phyloP scores from a whole-genome alignment of 148 eudicot genomes.

The Cornus florida region DNA sequence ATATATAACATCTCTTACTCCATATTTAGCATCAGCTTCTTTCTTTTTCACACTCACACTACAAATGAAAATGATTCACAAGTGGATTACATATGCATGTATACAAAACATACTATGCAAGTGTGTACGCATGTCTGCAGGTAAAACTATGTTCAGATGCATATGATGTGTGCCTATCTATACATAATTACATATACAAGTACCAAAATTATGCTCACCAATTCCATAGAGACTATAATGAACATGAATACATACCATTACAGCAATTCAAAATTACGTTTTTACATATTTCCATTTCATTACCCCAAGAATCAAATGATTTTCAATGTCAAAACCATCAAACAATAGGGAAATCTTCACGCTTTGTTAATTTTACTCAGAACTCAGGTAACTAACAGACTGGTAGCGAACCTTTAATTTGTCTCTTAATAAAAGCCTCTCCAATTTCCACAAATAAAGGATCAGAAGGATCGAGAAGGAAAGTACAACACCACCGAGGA shows the following conservation, averaged over 20 bases:
- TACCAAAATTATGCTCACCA: background rate
- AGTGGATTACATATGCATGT: too few relatives aligned
- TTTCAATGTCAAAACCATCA: background rate
- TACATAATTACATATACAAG: too few relatives aligned
- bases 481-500: constrained; percentile 96
- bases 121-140: too few relatives aligned
- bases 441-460: constrained; percentile 85
- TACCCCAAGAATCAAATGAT: background rate
- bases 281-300: background rate
- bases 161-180: background rate
- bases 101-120: too few relatives aligned
- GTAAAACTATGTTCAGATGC: too few relatives aligned
- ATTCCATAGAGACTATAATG: background rate
- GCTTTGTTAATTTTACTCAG: background rate
- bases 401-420: constrained; percentile 60
- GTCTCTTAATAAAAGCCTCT: constrained; percentile 79
- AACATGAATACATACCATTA: background rate
- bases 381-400: background rate
- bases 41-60: too few relatives aligned
- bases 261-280: background rate
- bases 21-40: too few relatives aligned
- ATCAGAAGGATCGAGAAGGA: constrained; percentile 95
- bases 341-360: background rate
- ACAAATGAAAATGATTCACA: too few relatives aligned
- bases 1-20: too few relatives aligned